Conservation (phyloP, 2,329 filamentous ascomycete genomes). For the Pseudogymnoascus sp. region DNA sequence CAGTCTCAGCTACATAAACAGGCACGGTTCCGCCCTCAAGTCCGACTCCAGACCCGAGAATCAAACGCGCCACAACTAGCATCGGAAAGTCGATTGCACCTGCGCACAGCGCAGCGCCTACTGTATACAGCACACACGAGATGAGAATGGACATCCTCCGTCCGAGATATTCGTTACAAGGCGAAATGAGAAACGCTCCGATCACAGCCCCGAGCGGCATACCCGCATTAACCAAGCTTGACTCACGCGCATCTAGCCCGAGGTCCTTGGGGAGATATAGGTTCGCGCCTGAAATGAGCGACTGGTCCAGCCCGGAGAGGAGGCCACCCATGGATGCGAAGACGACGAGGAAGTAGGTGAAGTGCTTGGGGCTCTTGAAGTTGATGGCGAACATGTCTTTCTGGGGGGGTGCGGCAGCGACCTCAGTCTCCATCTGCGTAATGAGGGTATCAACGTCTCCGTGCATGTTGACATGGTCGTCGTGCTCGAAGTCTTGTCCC, state of each 20-base stretch:
- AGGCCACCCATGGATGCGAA: constrained; percentile 66
- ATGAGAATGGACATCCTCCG: constrained; percentile 61
- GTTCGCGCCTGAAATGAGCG: constrained; percentile 62
- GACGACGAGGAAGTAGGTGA: constrained; percentile 58
- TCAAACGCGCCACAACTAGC: constrained; percentile 59
- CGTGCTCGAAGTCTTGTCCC: not conserved
- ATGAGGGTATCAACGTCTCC: constrained; percentile 28
- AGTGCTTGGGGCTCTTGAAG: constrained; percentile 53
- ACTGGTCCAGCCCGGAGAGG: constrained; percentile 64
- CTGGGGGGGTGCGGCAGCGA: constrained; percentile 21
- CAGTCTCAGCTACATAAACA: constrained; percentile 66
- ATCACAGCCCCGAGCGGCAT: constrained; percentile 66
- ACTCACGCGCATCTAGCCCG: constrained; percentile 44
- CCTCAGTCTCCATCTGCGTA: constrained; percentile 27
- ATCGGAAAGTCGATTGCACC: constrained; percentile 61
- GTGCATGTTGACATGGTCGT: not conserved
- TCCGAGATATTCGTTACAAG: constrained; percentile 58
- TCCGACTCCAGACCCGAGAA: constrained; percentile 62
- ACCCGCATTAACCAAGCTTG: constrained; percentile 58
- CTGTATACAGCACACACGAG: constrained; percentile 59
- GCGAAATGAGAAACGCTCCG: constrained; percentile 58
- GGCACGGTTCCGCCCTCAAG: constrained; percentile 66
- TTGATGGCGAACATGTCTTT: constrained; percentile 41
- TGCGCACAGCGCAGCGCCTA: constrained; percentile 60
- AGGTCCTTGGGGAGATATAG: constrained; percentile 55